These are phyloP conservation scores for Bipolaris bicolor DNA, from an alignment of 2,329 filamentous ascomycete species.

Conservation along the genomic window DNA sequence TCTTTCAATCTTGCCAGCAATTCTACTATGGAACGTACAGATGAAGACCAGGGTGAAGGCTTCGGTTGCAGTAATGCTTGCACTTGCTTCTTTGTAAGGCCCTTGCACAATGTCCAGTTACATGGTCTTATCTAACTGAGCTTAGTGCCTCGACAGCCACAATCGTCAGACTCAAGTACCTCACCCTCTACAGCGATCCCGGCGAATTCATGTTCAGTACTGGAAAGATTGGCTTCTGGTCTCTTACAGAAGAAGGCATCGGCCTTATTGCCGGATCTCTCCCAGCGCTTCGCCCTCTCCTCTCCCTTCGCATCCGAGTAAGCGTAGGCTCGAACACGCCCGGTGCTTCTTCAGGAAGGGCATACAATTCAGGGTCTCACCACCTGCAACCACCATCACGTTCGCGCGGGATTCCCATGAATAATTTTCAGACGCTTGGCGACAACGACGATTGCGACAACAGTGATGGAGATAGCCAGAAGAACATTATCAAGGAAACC, in stretches of 20 bases:
- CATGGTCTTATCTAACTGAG: slow-evolving; percentile 1
- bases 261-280: slow-evolving; percentile 56
- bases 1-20: slow-evolving; percentile 26
- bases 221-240: slow-evolving; percentile 54
- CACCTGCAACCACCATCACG: slow-evolving; percentile 9
- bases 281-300: slow-evolving; percentile 53
- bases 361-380: slow-evolving; percentile 14
- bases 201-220: slow-evolving; percentile 51
- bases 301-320: slow-evolving; percentile 30
- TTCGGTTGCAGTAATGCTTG: slow-evolving; percentile 50
- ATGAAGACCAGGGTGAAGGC: slow-evolving; percentile 49
- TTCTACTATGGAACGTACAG: slow-evolving; percentile 32
- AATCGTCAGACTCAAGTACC: slow-evolving; percentile 53
- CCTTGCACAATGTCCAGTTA: neutral
- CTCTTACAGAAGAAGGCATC: slow-evolving; percentile 54
- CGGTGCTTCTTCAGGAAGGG: slow-evolving; percentile 24
- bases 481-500: slow-evolving; percentile 51
- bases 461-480: slow-evolving; percentile 44
- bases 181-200: slow-evolving; percentile 50
- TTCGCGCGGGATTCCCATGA: slow-evolving; percentile 18
- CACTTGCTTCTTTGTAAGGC: slow-evolving; percentile 51
- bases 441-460: slow-evolving; percentile 20
- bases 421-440: slow-evolving; percentile 25
- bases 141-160: slow-evolving; percentile 46
- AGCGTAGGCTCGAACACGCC: slow-evolving; percentile 26